phyloP scores from a whole-genome alignment of 2,329 filamentous ascomycete species.

The Penicillium sp. region DNA sequence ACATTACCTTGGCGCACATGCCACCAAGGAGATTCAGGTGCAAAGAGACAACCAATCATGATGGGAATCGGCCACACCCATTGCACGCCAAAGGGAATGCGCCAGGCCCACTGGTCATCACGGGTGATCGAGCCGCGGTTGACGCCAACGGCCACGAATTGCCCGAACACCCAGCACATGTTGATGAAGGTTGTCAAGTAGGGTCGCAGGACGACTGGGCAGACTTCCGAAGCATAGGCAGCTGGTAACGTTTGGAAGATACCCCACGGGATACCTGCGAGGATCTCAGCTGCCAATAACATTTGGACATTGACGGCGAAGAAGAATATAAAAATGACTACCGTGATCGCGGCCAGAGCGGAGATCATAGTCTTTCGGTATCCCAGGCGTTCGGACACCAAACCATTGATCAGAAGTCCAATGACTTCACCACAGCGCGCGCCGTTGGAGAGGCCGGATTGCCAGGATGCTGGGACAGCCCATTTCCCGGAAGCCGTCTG shows the following conservation, averaged over 20 bases:
- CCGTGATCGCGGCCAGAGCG: slow-evolving; percentile 42
- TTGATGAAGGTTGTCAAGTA: slow-evolving; percentile 45
- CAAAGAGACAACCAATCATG: slow-evolving; percentile 42
- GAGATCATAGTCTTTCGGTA: slow-evolving; percentile 32
- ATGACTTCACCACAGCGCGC: slow-evolving; percentile 24
- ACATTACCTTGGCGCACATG: slow-evolving; percentile 44
- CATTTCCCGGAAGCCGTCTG: slow-evolving; percentile 22
- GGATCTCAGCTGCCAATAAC: slow-evolving; percentile 48
- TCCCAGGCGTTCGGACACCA: slow-evolving; percentile 32
- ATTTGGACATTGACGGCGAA: slow-evolving; percentile 46
- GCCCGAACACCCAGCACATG: slow-evolving; percentile 45
- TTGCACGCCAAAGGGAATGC: slow-evolving; percentile 51
- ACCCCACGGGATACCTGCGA: slow-evolving; percentile 50
- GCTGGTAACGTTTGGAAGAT: slow-evolving; percentile 48
- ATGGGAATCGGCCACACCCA: slow-evolving; percentile 52
- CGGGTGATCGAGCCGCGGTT: slow-evolving; percentile 44
- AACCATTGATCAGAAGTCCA: slow-evolving; percentile 31
- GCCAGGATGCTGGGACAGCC: slow-evolving; percentile 33
- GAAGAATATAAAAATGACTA: slow-evolving; percentile 49
- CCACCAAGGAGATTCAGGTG: slow-evolving; percentile 52
- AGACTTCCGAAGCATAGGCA: slow-evolving; percentile 45
- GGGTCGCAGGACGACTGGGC: slow-evolving; percentile 38
- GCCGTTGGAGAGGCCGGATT: slow-evolving; percentile 30
- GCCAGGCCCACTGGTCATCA: slow-evolving; percentile 49
- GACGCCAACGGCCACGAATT: slow-evolving; percentile 49